Conservation (phyloP, 805 yeast species). For the Lipomyces yamadae region DNA sequence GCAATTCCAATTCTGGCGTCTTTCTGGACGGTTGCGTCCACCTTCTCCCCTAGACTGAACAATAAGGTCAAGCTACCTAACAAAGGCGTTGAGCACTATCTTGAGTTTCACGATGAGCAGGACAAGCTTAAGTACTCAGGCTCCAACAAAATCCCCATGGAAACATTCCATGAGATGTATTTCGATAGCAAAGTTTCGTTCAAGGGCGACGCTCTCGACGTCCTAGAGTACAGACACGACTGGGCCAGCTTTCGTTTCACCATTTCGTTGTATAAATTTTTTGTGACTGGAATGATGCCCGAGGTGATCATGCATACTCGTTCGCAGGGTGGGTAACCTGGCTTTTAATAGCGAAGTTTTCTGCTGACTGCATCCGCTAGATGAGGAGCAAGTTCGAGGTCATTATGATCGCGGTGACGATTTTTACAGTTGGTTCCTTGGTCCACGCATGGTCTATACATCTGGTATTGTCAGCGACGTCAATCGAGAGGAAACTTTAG, state of each 20-base stretch:
- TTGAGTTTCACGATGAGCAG: slow-evolving; percentile 78
- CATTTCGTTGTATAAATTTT: slow-evolving; percentile 72
- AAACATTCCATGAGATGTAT: slow-evolving; percentile 86
- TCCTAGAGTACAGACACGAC: slow-evolving; percentile 85
- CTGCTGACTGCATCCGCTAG: slow-evolving; percentile 44
- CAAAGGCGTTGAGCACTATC: slow-evolving; percentile 75
- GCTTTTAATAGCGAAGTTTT: background rate
- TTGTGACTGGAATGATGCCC: slow-evolving; percentile 86
- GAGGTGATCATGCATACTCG: slow-evolving; percentile 90
- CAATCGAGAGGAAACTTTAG: slow-evolving; percentile 68
- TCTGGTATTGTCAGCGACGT: slow-evolving; percentile 82
- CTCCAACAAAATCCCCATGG: slow-evolving; percentile 81
- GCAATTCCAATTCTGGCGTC: slow-evolving; percentile 76
- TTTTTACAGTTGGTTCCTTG: slow-evolving; percentile 90
- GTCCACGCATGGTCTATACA: slow-evolving; percentile 93
- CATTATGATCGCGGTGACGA: slow-evolving; percentile 97
- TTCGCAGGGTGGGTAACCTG: slow-evolving; percentile 56
- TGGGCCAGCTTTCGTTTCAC: slow-evolving; percentile 88
- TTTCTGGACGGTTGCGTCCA: slow-evolving; percentile 79
- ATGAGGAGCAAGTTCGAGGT: slow-evolving; percentile 94
- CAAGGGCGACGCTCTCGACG: slow-evolving; percentile 85
- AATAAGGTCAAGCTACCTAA: slow-evolving; percentile 77
- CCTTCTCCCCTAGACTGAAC: slow-evolving; percentile 79
- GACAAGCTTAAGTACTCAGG: slow-evolving; percentile 73
- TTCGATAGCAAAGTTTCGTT: slow-evolving; percentile 82